Evolutionary conservation across 1,284 basidiomycete genomes (phyloP).

Genomic region (Ustilago sp.): DNA sequence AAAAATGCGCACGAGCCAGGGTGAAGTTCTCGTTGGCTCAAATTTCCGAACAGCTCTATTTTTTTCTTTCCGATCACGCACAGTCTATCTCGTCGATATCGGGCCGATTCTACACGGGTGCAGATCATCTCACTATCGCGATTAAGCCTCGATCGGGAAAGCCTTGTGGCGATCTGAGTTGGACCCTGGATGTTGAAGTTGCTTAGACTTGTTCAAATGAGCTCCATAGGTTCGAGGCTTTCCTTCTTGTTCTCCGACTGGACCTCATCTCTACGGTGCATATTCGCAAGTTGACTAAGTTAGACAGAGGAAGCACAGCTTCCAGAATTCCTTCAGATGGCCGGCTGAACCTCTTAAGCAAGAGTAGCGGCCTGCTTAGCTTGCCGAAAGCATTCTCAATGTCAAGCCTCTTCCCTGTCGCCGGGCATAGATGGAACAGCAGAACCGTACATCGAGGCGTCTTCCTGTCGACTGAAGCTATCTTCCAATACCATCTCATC

Average conservation of each 20-base stretch:
- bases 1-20: not conserved
- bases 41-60: not conserved
- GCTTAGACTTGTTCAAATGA: not conserved
- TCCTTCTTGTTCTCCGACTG: not conserved
- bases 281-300: not conserved
- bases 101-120: not conserved
- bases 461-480: not conserved
- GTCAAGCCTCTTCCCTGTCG: no score
- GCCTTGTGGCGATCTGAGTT: not conserved
- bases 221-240: not conserved
- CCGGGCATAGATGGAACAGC: no score
- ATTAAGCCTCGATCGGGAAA: not conserved
- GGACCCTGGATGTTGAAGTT: slow-evolving; percentile 1
- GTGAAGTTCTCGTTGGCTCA: not conserved
- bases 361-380: not conserved
- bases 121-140: not conserved
- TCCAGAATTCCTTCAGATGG: not conserved
- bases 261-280: not conserved
- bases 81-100: not conserved
- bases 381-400: not conserved
- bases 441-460: no score
- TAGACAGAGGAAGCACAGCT: not conserved
- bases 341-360: not conserved
- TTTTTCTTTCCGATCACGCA: not conserved
- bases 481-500: not conserved